Evolutionary conservation across 495 filamentous ascomycete genomes (phyloP).

Genomic region (Pyrenopolyporus hunteri): DNA sequence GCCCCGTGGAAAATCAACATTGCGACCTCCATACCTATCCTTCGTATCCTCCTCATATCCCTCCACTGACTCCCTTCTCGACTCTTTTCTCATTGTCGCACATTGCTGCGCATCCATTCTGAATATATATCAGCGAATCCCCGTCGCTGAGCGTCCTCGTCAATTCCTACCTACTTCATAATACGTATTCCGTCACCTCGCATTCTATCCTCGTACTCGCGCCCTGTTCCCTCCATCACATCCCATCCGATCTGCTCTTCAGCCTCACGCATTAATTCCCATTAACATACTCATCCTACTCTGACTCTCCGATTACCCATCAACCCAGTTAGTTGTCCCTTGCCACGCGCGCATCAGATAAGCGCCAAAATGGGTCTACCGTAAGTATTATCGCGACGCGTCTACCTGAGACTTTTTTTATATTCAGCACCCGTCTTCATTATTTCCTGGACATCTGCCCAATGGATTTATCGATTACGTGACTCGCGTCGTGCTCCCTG

Average conservation of each 20-base stretch:
- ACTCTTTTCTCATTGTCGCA: not conserved
- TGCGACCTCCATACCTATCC: slow-evolving; percentile 1
- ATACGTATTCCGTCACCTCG: too few relatives aligned
- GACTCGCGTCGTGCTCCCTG: not conserved
- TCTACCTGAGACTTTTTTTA: slow-evolving; percentile 1
- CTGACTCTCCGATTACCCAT: slow-evolving; percentile 3
- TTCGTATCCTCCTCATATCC: too few relatives aligned
- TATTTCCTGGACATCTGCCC: not conserved
- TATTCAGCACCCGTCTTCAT: not conserved
- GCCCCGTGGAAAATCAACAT: slow-evolving; percentile 8
- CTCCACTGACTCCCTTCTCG: too few relatives aligned
- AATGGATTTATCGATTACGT: not conserved
- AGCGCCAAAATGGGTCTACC: slow-evolving; percentile 75
- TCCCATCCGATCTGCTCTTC: not conserved
- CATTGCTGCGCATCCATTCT: slow-evolving; percentile 15
- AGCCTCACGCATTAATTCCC: not conserved
- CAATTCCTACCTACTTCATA: slow-evolving; percentile 2
- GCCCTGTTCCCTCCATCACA: not conserved
- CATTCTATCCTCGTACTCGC: not conserved
- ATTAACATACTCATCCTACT: not conserved
- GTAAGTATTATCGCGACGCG: slow-evolving; percentile 60
- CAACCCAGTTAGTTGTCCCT: not conserved
- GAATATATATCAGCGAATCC: not conserved
- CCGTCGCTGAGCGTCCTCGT: not conserved
- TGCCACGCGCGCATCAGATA: slow-evolving; percentile 22